These are phyloP conservation scores for Bodo saltans DNA, from an alignment of 78 protist species.

Conservation along the genomic window DNA sequence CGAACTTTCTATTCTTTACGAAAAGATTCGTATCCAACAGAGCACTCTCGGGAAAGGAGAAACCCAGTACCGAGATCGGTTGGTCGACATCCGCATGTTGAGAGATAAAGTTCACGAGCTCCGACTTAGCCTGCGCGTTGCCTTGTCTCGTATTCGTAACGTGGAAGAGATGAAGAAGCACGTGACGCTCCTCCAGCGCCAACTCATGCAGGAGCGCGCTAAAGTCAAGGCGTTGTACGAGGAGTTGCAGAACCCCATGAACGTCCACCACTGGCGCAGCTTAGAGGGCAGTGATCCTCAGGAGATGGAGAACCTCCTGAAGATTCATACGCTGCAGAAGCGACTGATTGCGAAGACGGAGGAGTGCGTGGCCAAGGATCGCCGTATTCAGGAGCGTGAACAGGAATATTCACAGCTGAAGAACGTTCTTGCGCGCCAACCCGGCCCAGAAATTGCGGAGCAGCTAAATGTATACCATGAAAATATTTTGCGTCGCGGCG, in stretches of 20 bases:
- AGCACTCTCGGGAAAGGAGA: constrained; percentile 76
- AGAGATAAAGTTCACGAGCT: constrained; percentile 39
- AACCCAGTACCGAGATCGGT: constrained; percentile 39
- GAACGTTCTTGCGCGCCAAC: constrained; percentile 70
- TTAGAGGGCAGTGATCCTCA: constrained; percentile 76
- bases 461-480: constrained; percentile 35
- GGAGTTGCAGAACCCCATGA: constrained; percentile 87
- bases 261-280: constrained; percentile 78
- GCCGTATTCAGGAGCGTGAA: constrained; percentile 68
- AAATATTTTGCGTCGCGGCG: constrained; percentile 28
- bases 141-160: neutral
- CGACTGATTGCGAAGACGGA: constrained; percentile 78
- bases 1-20: constrained; percentile 80
- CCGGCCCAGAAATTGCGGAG: constrained; percentile 66
- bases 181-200: constrained; percentile 60
- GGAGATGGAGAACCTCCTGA: constrained; percentile 63
- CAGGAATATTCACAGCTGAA: constrained; percentile 63
- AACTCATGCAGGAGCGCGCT: constrained; percentile 69
- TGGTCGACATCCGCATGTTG: constrained; percentile 60
- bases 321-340: constrained; percentile 78
- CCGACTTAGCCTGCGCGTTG: constrained; percentile 28
- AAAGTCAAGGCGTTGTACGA: constrained; percentile 65
- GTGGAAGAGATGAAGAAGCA: constrained; percentile 49
- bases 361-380: constrained; percentile 60
- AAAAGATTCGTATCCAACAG: constrained; percentile 75